Base-by-base conservation (phyloP, 176 grass and related monocot genomes). In the Rhynchospora pubera region DNA sequence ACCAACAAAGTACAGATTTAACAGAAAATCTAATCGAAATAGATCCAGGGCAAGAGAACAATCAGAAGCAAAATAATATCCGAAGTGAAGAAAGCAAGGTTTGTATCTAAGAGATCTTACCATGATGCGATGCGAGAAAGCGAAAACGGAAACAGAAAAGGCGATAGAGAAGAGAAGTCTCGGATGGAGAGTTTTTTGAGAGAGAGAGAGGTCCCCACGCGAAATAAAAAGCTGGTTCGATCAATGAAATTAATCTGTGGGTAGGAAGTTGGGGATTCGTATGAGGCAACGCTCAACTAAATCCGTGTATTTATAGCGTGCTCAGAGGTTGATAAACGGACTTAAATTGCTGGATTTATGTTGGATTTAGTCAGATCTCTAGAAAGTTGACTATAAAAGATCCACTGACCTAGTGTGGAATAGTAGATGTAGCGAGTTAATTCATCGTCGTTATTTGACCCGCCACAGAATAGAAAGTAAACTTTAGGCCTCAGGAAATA, bases 91-190 rank as follows among this genome's bases (percentile, higher is more conserved):
- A 77, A 77, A 55, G 21, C 5, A 28, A 76, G 48, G 34, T 39
- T 39, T 39, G 16, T 21, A 11, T 34, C 16, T 16, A 57, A 30
- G 52, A 79, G 78, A 80, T 80, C 57, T 80, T 62, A 80, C 78
- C 78, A 80, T 80, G 78, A 22, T 46, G 53, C 78, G 78, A 62
- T 15, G 78, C 58, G 55, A 39, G 30, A 62, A 62, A 80, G 30
- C 18, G 78, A 62, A 39, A 10, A 22, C 5, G 9, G 50, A 55
- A 55, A 14, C 0, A 5, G 28, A 21, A 44, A 44, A 43, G 66
- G 71, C 71, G 57, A 45, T 22, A 62, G 57, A 62, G 77, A 62
- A 3, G 28, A 45, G 9, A 19, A 13, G 26, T 28, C 26, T 28
- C 26, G 53, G 55, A 71, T 71, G n/a, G 58, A 16, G 66, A 1